These are phyloP conservation scores for Phyllostachys edulis DNA, from an alignment of 176 grass and related monocot species.

Conservation along the genomic window DNA sequence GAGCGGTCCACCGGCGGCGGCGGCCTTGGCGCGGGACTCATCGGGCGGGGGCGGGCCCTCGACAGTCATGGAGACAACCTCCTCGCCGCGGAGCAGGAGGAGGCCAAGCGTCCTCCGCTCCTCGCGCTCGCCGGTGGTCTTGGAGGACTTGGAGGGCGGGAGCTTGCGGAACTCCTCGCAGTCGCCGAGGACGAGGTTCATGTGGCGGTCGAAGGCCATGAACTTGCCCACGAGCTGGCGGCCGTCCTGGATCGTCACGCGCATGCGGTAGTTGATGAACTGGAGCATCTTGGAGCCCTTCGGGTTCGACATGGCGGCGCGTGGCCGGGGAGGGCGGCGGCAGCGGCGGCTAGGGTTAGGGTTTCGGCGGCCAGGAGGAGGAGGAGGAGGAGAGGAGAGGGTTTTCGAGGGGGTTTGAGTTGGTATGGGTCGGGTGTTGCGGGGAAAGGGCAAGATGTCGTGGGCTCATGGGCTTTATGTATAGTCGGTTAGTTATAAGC, in stretches of 20 bases:
- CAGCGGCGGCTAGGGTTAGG: slow-evolving; percentile 48
- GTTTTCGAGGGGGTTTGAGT: slow-evolving; percentile 45
- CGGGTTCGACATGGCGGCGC: slow-evolving; percentile 77
- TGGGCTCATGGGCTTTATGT: slow-evolving; percentile 23
- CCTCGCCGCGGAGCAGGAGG: slow-evolving; percentile 88
- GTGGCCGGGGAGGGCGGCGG: neutral
- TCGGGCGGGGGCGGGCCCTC: slow-evolving; percentile 94
- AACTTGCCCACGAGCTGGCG: slow-evolving; percentile 97
- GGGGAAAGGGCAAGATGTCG: neutral
- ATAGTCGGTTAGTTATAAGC: neutral
- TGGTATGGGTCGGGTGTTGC: slow-evolving; percentile 4
- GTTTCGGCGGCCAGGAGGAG: slow-evolving; percentile 20
- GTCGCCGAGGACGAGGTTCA: slow-evolving; percentile 97
- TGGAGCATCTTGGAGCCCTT: slow-evolving; percentile 99
- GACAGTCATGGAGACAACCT: slow-evolving; percentile 96
- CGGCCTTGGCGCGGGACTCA: slow-evolving; percentile 83
- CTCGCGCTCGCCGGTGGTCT: slow-evolving; percentile 74
- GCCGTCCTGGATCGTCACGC: slow-evolving; percentile 95
- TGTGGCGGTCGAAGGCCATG: slow-evolving; percentile 99
- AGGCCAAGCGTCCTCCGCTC: slow-evolving; percentile 96
- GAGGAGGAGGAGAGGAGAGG: neutral
- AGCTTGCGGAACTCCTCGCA: slow-evolving; percentile 99
- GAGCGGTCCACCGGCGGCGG: slow-evolving; percentile 41
- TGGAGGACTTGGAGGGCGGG: slow-evolving; percentile 75
- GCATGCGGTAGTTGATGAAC: slow-evolving; percentile 98